phyloP scores from a whole-genome alignment of 805 yeast genomes.

The Cyberlindnera lachancei region DNA sequence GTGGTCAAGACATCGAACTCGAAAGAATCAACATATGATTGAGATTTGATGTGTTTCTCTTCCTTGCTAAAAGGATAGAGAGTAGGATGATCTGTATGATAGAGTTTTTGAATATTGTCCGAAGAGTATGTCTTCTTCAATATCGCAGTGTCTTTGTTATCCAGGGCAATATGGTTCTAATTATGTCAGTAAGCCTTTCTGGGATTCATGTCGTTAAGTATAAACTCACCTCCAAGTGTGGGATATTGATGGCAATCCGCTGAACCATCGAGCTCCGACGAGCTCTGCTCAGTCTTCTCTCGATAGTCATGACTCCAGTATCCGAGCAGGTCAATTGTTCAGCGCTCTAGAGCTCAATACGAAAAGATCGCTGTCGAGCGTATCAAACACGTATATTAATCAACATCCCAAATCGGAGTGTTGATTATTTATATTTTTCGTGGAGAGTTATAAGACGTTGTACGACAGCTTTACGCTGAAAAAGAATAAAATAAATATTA shows the following conservation, averaged over 20 bases:
- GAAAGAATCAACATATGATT: slow-evolving; percentile 30
- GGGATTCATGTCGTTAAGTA: neutral
- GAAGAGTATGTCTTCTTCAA: slow-evolving; percentile 14
- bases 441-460: too few relatives aligned
- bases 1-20: slow-evolving; percentile 35
- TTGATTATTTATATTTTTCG: too few relatives aligned
- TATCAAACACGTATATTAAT: too few relatives aligned
- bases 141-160: neutral
- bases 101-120: neutral
- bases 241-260: slow-evolving; percentile 48
- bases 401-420: too few relatives aligned
- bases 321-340: too few relatives aligned
- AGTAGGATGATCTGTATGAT: neutral
- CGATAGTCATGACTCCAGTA: slow-evolving; percentile 16
- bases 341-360: too few relatives aligned
- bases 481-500: too few relatives aligned
- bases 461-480: too few relatives aligned
- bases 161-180: slow-evolving; percentile 4
- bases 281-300: slow-evolving; percentile 26
- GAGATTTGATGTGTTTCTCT: slow-evolving; percentile 31
- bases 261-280: slow-evolving; percentile 60
- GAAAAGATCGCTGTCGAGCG: too few relatives aligned
- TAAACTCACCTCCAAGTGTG: slow-evolving; percentile 25
- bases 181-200: slow-evolving; percentile 9
- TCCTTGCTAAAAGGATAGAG: slow-evolving; percentile 23